A percentile compares a stretch with the other conserved stretches of the same genome.
Conservation (phyloP, 163 green algal species). For the Scenedesmus sp. region DNA sequence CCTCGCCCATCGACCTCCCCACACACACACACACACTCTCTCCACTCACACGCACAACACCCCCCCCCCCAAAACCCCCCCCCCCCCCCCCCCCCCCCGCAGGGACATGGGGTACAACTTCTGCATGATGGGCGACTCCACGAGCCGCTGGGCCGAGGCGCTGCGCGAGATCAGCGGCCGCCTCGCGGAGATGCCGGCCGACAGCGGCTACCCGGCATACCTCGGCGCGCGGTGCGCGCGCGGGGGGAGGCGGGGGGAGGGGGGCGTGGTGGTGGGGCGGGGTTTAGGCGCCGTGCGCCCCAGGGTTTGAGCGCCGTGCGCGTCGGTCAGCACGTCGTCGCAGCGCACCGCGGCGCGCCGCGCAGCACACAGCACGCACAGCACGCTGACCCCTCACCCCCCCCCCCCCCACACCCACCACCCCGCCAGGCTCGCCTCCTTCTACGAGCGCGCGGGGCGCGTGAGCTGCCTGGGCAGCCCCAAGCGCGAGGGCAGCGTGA, state of each 20-base stretch:
- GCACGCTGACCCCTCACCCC: no score
- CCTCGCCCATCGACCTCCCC: no score
- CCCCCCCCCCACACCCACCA: conserved; percentile 5
- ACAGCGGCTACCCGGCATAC: conserved; percentile 95
- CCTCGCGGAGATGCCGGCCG: conserved; percentile 99
- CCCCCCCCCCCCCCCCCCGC: conserved; percentile 59
- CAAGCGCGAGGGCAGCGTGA: conserved; percentile 95
- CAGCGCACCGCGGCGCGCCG: no score
- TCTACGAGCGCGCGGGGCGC: conserved; percentile 98
- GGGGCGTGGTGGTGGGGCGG: not conserved
- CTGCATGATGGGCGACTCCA: conserved; percentile 99
- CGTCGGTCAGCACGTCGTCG: no score
- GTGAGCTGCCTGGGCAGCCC: conserved; percentile 95
- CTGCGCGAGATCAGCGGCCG: conserved; percentile 99
- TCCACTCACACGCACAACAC: not conserved
- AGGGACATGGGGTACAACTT: conserved; percentile 99
- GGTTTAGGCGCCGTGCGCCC: not conserved
- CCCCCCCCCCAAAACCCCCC: not conserved
- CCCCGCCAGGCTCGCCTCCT: conserved; percentile 97
- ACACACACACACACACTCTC: no score
- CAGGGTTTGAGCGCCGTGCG: no score
- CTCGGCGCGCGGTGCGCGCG: conserved; percentile 82
- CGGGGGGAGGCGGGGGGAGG: no score
- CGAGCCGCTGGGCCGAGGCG: conserved; percentile 96
- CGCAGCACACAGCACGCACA: no score